Evolutionary conservation across 805 yeast species (phyloP).

Genomic region (Ogataea saltuana): DNA sequence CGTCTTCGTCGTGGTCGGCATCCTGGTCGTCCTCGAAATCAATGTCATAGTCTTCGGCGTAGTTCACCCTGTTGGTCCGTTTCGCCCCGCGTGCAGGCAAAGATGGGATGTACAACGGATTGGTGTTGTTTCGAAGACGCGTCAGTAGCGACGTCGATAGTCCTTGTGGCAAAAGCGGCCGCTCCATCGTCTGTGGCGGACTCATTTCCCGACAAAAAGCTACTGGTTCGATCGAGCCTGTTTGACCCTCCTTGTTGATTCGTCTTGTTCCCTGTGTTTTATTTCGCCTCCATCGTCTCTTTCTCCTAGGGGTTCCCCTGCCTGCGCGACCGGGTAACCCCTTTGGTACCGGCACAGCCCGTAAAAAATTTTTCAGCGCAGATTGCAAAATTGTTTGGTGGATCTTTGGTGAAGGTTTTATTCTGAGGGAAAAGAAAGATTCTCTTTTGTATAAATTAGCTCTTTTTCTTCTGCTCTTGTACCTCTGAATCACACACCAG

Average conservation of each 20-base stretch:
- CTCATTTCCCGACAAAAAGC: no score
- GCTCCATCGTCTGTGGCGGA: slow-evolving; percentile 22
- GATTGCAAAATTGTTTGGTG: neutral
- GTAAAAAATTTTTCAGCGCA: slow-evolving; percentile 9
- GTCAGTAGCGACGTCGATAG: slow-evolving; percentile 72
- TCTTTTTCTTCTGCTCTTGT: neutral
- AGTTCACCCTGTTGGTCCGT: slow-evolving; percentile 65
- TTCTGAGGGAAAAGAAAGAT: neutral
- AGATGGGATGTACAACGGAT: slow-evolving; percentile 70
- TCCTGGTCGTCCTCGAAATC: slow-evolving; percentile 39
- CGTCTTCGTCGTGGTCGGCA: slow-evolving; percentile 49
- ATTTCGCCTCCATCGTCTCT: neutral
- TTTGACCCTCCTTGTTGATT: neutral
- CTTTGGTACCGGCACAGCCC: slow-evolving; percentile 3
- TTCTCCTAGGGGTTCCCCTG: slow-evolving; percentile 8
- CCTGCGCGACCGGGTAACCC: slow-evolving; percentile 16
- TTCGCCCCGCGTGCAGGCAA: slow-evolving; percentile 78
- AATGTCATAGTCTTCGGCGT: slow-evolving; percentile 75
- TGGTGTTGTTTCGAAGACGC: slow-evolving; percentile 70
- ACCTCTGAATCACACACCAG: neutral
- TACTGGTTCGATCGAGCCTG: no score
- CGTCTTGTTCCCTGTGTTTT: neutral
- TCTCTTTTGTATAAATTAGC: neutral
- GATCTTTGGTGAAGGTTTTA: no score
- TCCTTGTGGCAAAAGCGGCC: slow-evolving; percentile 66